phyloP scores from a whole-genome alignment of 306 rosid species.

The Glycine soja region DNA sequence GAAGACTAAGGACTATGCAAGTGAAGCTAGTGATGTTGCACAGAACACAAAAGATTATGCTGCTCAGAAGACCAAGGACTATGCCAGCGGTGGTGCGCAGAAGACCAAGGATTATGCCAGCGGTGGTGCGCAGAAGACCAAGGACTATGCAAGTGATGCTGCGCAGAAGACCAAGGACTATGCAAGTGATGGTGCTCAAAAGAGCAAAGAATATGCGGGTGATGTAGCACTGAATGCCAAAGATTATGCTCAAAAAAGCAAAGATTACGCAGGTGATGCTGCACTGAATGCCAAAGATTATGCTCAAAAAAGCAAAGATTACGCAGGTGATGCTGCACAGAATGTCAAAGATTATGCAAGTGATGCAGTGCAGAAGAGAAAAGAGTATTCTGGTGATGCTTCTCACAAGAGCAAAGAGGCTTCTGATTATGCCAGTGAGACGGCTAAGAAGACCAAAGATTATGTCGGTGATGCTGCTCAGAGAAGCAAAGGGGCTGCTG shows the following conservation, averaged over 20 bases:
- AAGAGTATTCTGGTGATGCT: slow-evolving; percentile 5
- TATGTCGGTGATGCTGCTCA: too few species aligned
- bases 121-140: neutral
- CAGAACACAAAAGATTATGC: slow-evolving; percentile 6
- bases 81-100: slow-evolving; percentile 27
- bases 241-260: slow-evolving; percentile 11
- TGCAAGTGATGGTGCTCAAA: neutral
- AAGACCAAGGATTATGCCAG: slow-evolving; percentile 30
- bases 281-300: neutral
- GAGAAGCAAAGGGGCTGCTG: too few species aligned
- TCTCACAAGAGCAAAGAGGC: slow-evolving; percentile 22
- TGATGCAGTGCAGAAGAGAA: neutral
- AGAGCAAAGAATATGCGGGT: slow-evolving; percentile 15
- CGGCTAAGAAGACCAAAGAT: neutral
- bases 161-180: neutral
- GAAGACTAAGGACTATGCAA: neutral
- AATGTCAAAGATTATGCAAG: slow-evolving; percentile 18
- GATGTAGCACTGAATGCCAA: neutral
- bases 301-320: neutral
- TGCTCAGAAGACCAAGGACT: neutral
- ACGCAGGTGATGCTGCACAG: neutral
- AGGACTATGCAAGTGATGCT: neutral
- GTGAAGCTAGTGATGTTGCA: neutral
- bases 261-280: neutral
- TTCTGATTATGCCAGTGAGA: slow-evolving; percentile 17